These are phyloP conservation scores for Ordospora pajunii DNA, from an alignment of 371 early-diverging fungal species.

Conservation along the genomic window DNA sequence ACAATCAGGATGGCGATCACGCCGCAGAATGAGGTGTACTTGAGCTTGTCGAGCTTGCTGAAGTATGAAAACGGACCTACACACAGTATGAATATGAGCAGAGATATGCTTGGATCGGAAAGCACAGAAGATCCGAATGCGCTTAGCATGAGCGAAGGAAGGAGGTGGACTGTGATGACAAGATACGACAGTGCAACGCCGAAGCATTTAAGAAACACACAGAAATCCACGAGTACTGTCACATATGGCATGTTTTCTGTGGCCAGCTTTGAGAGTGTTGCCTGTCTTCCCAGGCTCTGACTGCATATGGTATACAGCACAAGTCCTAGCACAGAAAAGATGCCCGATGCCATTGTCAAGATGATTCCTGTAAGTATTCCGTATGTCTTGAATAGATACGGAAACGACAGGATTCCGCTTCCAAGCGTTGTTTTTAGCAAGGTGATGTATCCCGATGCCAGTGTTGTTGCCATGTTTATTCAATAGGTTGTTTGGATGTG, in stretches of 20 bases:
- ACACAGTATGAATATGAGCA: slow-evolving; percentile 37
- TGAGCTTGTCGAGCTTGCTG: slow-evolving; percentile 75
- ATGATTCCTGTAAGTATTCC: slow-evolving; percentile 39
- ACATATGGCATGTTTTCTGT: slow-evolving; percentile 78
- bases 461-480: slow-evolving; percentile 32
- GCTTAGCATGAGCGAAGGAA: slow-evolving; percentile 63
- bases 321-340: slow-evolving; percentile 50
- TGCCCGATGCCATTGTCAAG: slow-evolving; percentile 41
- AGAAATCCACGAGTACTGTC: slow-evolving; percentile 76
- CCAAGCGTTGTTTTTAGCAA: slow-evolving; percentile 59
- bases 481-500: not conserved
- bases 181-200: slow-evolving; percentile 96
- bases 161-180: slow-evolving; percentile 82
- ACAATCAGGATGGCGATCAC: slow-evolving; percentile 77
- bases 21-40: slow-evolving; percentile 81
- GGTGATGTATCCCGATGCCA: slow-evolving; percentile 48
- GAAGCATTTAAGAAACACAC: slow-evolving; percentile 96
- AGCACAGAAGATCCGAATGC: slow-evolving; percentile 23
- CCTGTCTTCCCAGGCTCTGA: slow-evolving; percentile 41
- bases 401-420: slow-evolving; percentile 60
- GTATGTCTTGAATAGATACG: slow-evolving; percentile 55
- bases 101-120: not conserved
- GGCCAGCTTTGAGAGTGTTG: slow-evolving; percentile 65
- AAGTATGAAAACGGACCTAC: slow-evolving; percentile 61
- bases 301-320: slow-evolving; percentile 40